A percentile compares a stretch with the other conserved stretches of the same genome.
Conservation (phyloP, 2,329 filamentous ascomycete species). For the Tolypocladium pustulatum region DNA sequence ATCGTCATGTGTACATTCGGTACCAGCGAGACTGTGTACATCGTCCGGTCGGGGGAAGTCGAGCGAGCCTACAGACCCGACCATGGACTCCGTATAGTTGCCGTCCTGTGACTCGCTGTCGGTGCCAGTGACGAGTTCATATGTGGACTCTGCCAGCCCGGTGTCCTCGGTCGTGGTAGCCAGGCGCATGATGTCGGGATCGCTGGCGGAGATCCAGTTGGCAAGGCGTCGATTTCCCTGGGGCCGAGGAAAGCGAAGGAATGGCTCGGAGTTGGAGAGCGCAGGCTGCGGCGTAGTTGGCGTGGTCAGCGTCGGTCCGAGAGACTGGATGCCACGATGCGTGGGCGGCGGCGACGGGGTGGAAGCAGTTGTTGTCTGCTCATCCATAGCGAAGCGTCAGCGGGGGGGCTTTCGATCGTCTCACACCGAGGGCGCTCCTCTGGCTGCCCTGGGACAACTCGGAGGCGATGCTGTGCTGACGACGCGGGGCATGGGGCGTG, state of each 20-base stretch:
- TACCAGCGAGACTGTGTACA: slow-evolving; percentile 38
- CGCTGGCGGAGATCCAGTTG: slow-evolving; percentile 48
- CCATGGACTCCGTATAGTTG: slow-evolving; percentile 33
- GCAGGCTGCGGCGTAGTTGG: slow-evolving; percentile 6
- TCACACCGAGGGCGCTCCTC: slow-evolving; percentile 11
- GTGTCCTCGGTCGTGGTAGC: slow-evolving; percentile 34
- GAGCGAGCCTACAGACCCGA: slow-evolving; percentile 39
- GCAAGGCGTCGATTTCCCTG: slow-evolving; percentile 44
- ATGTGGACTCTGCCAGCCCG: slow-evolving; percentile 44
- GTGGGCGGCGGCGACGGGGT: slow-evolving; percentile 16
- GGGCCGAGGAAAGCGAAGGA: slow-evolving; percentile 45
- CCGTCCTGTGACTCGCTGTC: slow-evolving; percentile 44
- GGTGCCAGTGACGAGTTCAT: slow-evolving; percentile 43
- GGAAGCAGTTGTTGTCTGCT: slow-evolving; percentile 23
- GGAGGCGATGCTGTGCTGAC: background rate
- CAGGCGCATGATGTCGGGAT: slow-evolving; percentile 45
- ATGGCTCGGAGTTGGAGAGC: slow-evolving; percentile 34
- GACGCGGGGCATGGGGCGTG: background rate
- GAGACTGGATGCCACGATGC: slow-evolving; percentile 17
- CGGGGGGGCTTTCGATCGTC: slow-evolving; percentile 10
- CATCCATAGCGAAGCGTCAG: slow-evolving; percentile 41
- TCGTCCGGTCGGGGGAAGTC: slow-evolving; percentile 39
- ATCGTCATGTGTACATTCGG: slow-evolving; percentile 36
- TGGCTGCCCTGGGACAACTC: slow-evolving; percentile 1
- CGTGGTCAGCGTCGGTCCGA: slow-evolving; percentile 11